Percentiles rank a stretch among this genome's conserved stretches.
phyloP scores from a whole-genome alignment of 1,284 basidiomycete genomes.

The Xerocomus nothofagi region DNA sequence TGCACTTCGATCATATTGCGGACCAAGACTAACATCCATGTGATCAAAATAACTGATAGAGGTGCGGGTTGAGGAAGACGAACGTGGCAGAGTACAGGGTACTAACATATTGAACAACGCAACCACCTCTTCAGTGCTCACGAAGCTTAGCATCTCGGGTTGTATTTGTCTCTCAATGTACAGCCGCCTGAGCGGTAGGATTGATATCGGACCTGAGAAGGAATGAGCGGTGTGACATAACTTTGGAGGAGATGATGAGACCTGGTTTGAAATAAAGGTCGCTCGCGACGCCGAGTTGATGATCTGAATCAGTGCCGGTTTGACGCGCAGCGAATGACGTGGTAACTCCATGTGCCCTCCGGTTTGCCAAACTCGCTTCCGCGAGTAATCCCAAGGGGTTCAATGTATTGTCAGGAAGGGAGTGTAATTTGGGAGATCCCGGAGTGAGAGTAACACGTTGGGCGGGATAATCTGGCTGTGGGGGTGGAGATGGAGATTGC shows the following conservation, averaged over 20 bases:
- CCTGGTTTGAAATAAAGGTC: constrained; percentile 95
- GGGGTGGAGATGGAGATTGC: constrained; percentile 57
- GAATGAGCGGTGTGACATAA: constrained; percentile 7
- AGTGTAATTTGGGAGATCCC: constrained; percentile 76
- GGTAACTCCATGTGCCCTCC: constrained; percentile 52
- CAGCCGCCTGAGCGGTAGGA: constrained; percentile 79
- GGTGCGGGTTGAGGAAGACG: constrained; percentile 14
- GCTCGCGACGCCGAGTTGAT: constrained; percentile 80
- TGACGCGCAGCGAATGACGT: constrained; percentile 41
- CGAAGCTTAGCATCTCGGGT: constrained; percentile 88
- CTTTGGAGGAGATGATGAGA: constrained; percentile 30
- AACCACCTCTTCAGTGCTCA: constrained; percentile 80
- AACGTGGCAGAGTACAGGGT: constrained; percentile 11
- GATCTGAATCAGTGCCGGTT: constrained; percentile 37
- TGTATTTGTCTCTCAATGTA: constrained; percentile 89
- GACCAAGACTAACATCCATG: constrained; percentile 58
- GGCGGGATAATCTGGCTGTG: constrained; percentile 23
- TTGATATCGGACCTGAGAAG: constrained; percentile 72
- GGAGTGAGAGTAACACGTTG: constrained; percentile 25
- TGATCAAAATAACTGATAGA: constrained; percentile 68
- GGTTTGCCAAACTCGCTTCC: constrained; percentile 88
- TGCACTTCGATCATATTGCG: background rate
- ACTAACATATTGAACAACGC: constrained; percentile 90
- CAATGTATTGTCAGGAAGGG: constrained; percentile 85
- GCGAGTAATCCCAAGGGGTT: constrained; percentile 90